phyloP scores from a whole-genome alignment of 2,329 filamentous ascomycete genomes.

The Albophoma yamanashiensis region DNA sequence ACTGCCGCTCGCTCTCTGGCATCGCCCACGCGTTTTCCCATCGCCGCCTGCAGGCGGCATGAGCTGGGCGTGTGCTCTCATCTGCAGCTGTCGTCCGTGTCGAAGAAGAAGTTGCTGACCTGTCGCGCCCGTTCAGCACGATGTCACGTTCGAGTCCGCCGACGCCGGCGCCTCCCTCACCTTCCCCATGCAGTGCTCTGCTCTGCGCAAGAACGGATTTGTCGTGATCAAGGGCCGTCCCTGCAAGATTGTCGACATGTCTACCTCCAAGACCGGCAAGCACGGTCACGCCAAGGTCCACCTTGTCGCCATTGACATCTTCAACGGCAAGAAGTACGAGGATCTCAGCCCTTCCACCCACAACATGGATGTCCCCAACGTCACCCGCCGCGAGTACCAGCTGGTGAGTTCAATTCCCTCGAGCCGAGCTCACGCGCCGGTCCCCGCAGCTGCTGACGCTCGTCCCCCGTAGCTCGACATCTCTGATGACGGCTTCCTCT shows the following conservation, averaged over 20 bases:
- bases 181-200: slow-evolving; percentile 98
- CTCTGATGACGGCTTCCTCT: slow-evolving; percentile 88
- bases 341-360: slow-evolving; percentile 96
- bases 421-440: slow-evolving; percentile 3
- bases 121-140: slow-evolving; percentile 37
- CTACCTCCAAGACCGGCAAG: slow-evolving; percentile 99
- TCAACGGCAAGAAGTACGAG: slow-evolving; percentile 99
- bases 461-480: slow-evolving; percentile 63
- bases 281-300: slow-evolving; percentile 99
- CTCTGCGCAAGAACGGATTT: slow-evolving; percentile 97
- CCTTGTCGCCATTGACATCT: slow-evolving; percentile 95
- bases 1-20: slow-evolving; percentile 4
- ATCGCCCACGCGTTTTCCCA: background rate
- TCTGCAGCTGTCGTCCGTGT: background rate
- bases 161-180: slow-evolving; percentile 94
- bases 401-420: slow-evolving; percentile 57
- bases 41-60: background rate
- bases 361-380: slow-evolving; percentile 97
- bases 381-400: slow-evolving; percentile 83
- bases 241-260: slow-evolving; percentile 99
- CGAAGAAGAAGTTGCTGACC: background rate
- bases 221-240: slow-evolving; percentile 98
- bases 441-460: background rate
- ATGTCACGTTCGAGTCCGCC: slow-evolving; percentile 75
- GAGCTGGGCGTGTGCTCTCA: background rate